Conservation (phyloP, 2,329 filamentous ascomycete genomes). For the Colletotrichum echinochloae region DNA sequence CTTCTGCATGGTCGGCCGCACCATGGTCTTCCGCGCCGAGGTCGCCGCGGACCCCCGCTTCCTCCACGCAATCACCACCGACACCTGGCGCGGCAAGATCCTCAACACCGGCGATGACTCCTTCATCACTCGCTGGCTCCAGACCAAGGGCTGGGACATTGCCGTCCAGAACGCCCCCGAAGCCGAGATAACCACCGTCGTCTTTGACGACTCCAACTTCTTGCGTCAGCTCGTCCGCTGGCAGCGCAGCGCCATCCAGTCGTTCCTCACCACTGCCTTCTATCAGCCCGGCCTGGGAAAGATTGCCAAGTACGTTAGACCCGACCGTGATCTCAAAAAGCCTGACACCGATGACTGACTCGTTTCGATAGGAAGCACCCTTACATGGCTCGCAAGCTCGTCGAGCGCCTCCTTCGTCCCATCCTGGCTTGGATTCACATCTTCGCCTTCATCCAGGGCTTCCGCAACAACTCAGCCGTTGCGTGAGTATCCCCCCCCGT, state of each 20-base stretch:
- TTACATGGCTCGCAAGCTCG: slow-evolving; percentile 40
- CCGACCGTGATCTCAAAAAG: fast-evolving
- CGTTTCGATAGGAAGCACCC: slow-evolving; percentile 23
- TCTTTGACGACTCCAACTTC: slow-evolving; percentile 41
- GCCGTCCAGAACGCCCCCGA: slow-evolving; percentile 45
- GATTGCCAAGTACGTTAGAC: slow-evolving; percentile 14
- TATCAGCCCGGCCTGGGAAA: slow-evolving; percentile 24
- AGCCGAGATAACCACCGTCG: slow-evolving; percentile 43
- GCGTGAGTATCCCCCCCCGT: slow-evolving; percentile 15
- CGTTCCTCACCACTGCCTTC: slow-evolving; percentile 2
- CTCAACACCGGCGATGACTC: slow-evolving; percentile 46
- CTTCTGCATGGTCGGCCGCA: slow-evolving; percentile 47
- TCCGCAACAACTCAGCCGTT: slow-evolving; percentile 10
- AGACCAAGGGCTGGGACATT: slow-evolving; percentile 45
- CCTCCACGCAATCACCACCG: slow-evolving; percentile 42
- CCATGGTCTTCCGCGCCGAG: slow-evolving; percentile 45
- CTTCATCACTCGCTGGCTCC: slow-evolving; percentile 47
- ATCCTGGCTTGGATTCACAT: slow-evolving; percentile 33
- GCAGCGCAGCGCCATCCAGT: slow-evolving; percentile 42
- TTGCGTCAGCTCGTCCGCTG: slow-evolving; percentile 45
- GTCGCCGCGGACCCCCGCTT: slow-evolving; percentile 44
- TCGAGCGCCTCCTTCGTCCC: slow-evolving; percentile 35
- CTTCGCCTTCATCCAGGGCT: slow-evolving; percentile 11
- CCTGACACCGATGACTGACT: too few species aligned
- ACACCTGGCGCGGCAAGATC: slow-evolving; percentile 42